Evolutionary conservation across 176 grass and related monocot species (phyloP).

Genomic region (Elymus sibiricus): DNA sequence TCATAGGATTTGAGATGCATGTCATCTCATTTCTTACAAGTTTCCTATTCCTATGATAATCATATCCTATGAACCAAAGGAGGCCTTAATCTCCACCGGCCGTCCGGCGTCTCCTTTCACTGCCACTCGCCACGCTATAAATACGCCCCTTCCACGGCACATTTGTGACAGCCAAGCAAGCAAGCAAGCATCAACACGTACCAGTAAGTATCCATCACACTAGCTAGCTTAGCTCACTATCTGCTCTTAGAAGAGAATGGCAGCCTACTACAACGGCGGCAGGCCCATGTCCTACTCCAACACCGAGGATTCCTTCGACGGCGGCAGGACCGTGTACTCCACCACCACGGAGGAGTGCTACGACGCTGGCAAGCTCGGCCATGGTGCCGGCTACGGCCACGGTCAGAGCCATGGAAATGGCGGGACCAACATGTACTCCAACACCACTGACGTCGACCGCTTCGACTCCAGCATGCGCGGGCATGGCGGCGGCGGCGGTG

Average conservation of each 20-base stretch:
- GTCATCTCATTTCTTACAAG: too few species aligned
- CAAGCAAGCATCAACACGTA: not conserved
- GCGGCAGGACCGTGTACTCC: slow-evolving; percentile 28
- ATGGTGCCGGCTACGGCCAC: not conserved
- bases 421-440: slow-evolving; percentile 18
- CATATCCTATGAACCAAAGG: too few species aligned
- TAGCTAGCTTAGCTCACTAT: not conserved
- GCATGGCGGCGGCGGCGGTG: not conserved
- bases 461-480: not conserved
- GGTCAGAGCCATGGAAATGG: not conserved
- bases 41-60: too few species aligned
- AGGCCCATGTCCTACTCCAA: not conserved
- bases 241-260: not conserved
- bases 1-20: too few species aligned
- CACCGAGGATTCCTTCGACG: not conserved
- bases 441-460: slow-evolving; percentile 24
- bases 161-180: not conserved
- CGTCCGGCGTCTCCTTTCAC: not conserved
- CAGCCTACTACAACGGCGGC: slow-evolving; percentile 15
- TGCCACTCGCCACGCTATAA: slow-evolving; percentile 13
- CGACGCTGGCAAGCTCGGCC: slow-evolving; percentile 5
- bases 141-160: not conserved
- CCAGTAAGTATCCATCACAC: not conserved
- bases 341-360: not conserved
- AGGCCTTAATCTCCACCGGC: too few species aligned